phyloP scores from a whole-genome alignment of 2,329 filamentous ascomycete species.

The Verticillium klebahnii region DNA sequence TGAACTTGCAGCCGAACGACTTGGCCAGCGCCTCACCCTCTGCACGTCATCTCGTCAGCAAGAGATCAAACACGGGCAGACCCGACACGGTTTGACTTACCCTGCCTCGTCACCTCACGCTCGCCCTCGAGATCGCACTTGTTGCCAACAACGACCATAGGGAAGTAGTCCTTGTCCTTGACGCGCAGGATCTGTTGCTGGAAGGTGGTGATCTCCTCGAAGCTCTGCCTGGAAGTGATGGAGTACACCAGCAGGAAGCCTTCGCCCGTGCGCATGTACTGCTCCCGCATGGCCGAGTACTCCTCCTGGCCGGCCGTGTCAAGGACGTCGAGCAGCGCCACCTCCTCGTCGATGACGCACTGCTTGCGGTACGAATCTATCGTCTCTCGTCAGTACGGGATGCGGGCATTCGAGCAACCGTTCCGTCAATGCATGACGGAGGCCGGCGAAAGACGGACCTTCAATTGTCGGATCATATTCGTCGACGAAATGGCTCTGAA shows the following conservation, averaged over 20 bases:
- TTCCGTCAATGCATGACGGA: slow-evolving; percentile 5
- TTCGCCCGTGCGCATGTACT: slow-evolving; percentile 99
- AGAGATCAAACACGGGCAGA: neutral
- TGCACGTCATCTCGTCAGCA: slow-evolving; percentile 30
- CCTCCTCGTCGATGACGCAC: slow-evolving; percentile 97
- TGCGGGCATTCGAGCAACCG: neutral
- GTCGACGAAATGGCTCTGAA: slow-evolving; percentile 95
- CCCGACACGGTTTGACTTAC: slow-evolving; percentile 48
- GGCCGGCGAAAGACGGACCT: slow-evolving; percentile 52
- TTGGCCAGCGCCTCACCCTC: slow-evolving; percentile 85
- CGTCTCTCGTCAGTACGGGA: slow-evolving; percentile 6
- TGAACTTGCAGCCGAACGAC: slow-evolving; percentile 94
- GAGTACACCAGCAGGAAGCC: slow-evolving; percentile 97
- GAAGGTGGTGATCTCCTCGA: slow-evolving; percentile 97
- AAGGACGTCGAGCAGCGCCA: slow-evolving; percentile 93
- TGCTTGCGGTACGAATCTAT: slow-evolving; percentile 99
- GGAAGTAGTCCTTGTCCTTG: slow-evolving; percentile 99
- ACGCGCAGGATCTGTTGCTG: slow-evolving; percentile 97
- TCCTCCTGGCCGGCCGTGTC: slow-evolving; percentile 98
- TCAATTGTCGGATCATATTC: slow-evolving; percentile 99
- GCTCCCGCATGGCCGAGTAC: slow-evolving; percentile 98
- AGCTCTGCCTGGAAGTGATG: slow-evolving; percentile 94
- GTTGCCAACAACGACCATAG: slow-evolving; percentile 98
- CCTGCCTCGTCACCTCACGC: slow-evolving; percentile 86
- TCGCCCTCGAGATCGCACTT: slow-evolving; percentile 97